Evolutionary conservation across 306 rosid genomes (phyloP), one percentile per base, ranked within the genome.

Genomic region (Crotalaria pallida): DNA sequence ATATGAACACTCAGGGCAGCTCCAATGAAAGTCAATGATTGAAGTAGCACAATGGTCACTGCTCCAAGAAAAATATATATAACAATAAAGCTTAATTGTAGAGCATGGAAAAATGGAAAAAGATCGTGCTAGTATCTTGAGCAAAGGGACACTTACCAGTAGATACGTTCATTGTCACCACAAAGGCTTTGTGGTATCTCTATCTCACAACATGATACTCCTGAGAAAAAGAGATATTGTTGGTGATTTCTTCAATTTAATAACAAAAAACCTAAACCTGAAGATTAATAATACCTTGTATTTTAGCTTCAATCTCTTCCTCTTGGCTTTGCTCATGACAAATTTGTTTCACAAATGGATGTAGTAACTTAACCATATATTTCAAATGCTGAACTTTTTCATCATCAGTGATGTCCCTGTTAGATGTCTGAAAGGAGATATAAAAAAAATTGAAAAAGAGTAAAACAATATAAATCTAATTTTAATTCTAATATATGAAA

Each of bases 21-120:
- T 88, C 71, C 92, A 80, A 69, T 90, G 92, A 48, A 90, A 82
- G 50, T 90, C 95, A 59, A 80, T 45, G 50, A 91, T 91, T 81
- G 97, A 91, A 71, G 96, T 91, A 59, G 95, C 96, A 84, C 96
- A 90, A 61, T 82, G 84, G 62, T 90, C 73, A 77, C 96, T 90
- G 79, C 72, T 74, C 83, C 82, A 83, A 63, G 55, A 75, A 56
- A 44, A 66, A 59, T 57, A 57, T 18, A 40, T 69, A 36, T 9
- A 36, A 58, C 40, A 45, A 31, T 51, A 40, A 64, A 55, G 18
- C 45, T 22, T 85, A 41, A 57, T 49, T 52, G 52, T 50, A 68
- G 48, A 70, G 19, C 27, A 50, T 60, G 51, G 45, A 40, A 62
- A 61, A 50, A 31, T 0, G 36, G 36, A 27, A 31, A 29, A 31